Evolutionary conservation across 2,329 filamentous ascomycete genomes (phyloP), one percentile per base, ranked within the genome.

Genomic region (Atkinsonella texensis): DNA sequence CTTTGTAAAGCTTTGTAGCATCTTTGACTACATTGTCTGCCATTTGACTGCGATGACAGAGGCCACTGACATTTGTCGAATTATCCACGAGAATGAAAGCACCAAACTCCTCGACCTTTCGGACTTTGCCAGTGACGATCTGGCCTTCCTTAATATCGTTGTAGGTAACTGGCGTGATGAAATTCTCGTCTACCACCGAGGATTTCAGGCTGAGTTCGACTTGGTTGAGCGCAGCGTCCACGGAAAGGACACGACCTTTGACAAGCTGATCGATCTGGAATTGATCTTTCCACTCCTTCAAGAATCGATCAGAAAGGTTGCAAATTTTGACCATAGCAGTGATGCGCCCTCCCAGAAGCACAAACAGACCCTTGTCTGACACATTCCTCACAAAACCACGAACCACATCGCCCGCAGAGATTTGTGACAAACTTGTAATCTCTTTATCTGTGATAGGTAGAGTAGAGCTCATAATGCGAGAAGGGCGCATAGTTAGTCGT

Each of bases 271-370:
- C 89, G 46, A 91, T 72, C 60, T 93, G 83, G 70, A 91, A 96
- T 44, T 84, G 75, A 38, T 87, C 81, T 70, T 95, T 94, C 93
- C 93, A 98, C 55, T 97, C 88, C 68, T 97, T 97, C 60, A 98
- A 71, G 65, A 84, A 98, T 8, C 81, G 79, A 65, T 98, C 93
- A 0, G 90, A 95, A 13, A 98, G 76, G 65, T 97, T 90, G 10
- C 85, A 81, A 50, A 97, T 84, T 58, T 87, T 85, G 46, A 95
- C 86, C 61, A 90, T 85, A 1, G 84, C 90, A 48, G 86, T 87
- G 17, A 95, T 76, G 56, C 85, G 81, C 17, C 87, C 86, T 43
- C 90, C 89, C 3, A 98, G 75, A 28, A 84, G 78, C 46, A 98
- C 80, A 61, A 96, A 95, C 2, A 98, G 68, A 50, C 93, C 93